Conservation (phyloP, 2,329 filamentous ascomycete species). For the Aspergillus calidoustus region DNA sequence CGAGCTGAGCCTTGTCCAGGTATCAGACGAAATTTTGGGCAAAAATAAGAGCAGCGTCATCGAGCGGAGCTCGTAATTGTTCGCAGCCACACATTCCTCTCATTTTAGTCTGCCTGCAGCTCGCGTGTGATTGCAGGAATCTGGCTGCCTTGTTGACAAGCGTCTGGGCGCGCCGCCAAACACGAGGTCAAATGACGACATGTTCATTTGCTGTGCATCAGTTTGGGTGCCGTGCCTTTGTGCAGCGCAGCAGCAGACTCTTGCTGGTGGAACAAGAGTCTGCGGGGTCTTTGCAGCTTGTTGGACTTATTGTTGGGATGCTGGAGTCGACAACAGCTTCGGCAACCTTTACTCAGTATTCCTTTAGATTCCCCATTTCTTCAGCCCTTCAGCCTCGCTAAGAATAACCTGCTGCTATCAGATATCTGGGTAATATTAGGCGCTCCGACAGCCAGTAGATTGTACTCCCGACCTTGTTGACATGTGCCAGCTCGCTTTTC, state of each 20-base stretch:
- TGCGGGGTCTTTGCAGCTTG: no score
- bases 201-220: no score
- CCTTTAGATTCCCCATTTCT: not conserved
- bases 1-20: not conserved
- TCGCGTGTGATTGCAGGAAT: conserved; percentile 19
- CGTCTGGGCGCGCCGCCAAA: conserved; percentile 20
- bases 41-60: conserved; percentile 13
- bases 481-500: no score
- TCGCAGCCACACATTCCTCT: not conserved
- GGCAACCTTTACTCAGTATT: not conserved
- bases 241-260: not conserved
- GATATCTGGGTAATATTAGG: conserved; percentile 2
- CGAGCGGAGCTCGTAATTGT: conserved; percentile 11
- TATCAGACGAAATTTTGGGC: not conserved
- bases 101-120: conserved; percentile 6
- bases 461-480: no score
- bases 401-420: not conserved
- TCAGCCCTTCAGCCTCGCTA: not conserved
- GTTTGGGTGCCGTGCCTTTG: no score
- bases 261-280: no score
- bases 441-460: not conserved
- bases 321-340: no score
- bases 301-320: no score
- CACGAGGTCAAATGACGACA: conserved; percentile 13
- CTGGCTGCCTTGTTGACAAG: conserved; percentile 25